Evolutionary conservation across 1,139 yeast species (phyloP).

Genomic region (Yamadazyma sp.): DNA sequence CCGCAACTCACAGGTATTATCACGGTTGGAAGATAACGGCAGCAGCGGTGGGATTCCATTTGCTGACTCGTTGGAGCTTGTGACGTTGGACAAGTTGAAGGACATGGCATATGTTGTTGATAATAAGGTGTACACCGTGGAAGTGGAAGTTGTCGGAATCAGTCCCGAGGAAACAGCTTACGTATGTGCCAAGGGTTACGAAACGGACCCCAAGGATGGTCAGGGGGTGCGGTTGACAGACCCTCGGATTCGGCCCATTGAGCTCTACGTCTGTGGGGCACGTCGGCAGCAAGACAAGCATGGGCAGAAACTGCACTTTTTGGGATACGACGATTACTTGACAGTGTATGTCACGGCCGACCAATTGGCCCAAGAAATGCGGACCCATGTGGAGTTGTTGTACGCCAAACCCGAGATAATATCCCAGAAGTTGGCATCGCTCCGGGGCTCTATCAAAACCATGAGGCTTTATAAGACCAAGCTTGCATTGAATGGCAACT

Average conservation of each 20-base stretch:
- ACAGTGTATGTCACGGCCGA: slow-evolving; percentile 18
- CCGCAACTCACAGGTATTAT: too few species aligned
- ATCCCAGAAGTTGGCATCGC: neutral
- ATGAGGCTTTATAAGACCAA: slow-evolving; percentile 14
- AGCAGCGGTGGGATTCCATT: slow-evolving; percentile 5
- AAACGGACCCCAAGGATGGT: slow-evolving; percentile 5
- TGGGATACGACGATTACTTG: slow-evolving; percentile 18
- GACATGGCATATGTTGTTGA: slow-evolving; percentile 8
- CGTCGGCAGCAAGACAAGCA: neutral
- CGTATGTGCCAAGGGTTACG: slow-evolving; percentile 27
- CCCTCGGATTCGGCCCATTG: slow-evolving; percentile 24
- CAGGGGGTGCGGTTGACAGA: too few species aligned
- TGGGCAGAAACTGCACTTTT: slow-evolving; percentile 4
- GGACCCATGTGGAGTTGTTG: slow-evolving; percentile 20
- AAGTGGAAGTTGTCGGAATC: slow-evolving; percentile 21
- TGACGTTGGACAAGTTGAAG: slow-evolving; percentile 5
- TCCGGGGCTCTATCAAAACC: neutral
- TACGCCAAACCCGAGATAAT: slow-evolving; percentile 17
- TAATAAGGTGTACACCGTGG: slow-evolving; percentile 17
- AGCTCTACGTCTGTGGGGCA: slow-evolving; percentile 21
- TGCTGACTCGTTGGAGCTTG: slow-evolving; percentile 5
- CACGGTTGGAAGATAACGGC: neutral
- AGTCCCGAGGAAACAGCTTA: slow-evolving; percentile 26
- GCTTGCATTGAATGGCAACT: slow-evolving; percentile 6
- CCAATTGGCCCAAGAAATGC: slow-evolving; percentile 19